These are phyloP conservation scores for Nannochloris sp. DNA, from an alignment of 139 green algal species.

Conservation along the genomic window DNA sequence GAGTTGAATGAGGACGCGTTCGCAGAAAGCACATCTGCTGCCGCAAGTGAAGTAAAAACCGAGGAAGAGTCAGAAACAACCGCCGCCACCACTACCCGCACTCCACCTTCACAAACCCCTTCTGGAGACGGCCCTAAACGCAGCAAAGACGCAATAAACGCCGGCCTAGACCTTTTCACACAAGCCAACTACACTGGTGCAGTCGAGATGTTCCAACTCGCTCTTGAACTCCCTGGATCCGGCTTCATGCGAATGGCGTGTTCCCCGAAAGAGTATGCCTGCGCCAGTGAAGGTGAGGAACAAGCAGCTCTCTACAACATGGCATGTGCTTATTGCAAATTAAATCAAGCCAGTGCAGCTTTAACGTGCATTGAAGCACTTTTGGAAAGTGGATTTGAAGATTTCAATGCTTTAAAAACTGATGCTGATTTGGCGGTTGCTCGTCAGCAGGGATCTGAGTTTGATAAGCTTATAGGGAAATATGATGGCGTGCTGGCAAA, in stretches of 20 bases:
- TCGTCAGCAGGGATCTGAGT: slow-evolving; percentile 9
- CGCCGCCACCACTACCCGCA: neutral
- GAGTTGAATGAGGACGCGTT: slow-evolving; percentile 9
- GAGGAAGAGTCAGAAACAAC: neutral
- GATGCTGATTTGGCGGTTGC: slow-evolving; percentile 50
- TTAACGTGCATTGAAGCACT: slow-evolving; percentile 59
- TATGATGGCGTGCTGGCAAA: slow-evolving; percentile 17
- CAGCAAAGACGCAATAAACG: slow-evolving; percentile 55
- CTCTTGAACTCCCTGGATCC: slow-evolving; percentile 57
- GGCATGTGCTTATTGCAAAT: slow-evolving; percentile 49
- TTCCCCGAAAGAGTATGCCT: slow-evolving; percentile 22
- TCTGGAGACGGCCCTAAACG: slow-evolving; percentile 30
- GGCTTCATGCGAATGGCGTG: slow-evolving; percentile 30
- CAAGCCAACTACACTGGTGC: slow-evolving; percentile 18
- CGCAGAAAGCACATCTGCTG: neutral
- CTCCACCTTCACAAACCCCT: neutral
- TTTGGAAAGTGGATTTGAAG: slow-evolving; percentile 39
- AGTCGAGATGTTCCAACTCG: slow-evolving; percentile 52
- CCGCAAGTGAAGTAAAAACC: neutral
- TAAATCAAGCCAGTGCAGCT: slow-evolving; percentile 31
- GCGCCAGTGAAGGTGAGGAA: slow-evolving; percentile 55
- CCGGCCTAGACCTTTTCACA: slow-evolving; percentile 40
- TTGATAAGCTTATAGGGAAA: slow-evolving; percentile 35
- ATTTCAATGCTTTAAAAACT: slow-evolving; percentile 19
- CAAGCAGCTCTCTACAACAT: slow-evolving; percentile 63